Evolutionary conservation across 1,284 basidiomycete species (phyloP), one percentile per base, ranked within the genome.

Genomic region (Cryptococcus depauperatus): DNA sequence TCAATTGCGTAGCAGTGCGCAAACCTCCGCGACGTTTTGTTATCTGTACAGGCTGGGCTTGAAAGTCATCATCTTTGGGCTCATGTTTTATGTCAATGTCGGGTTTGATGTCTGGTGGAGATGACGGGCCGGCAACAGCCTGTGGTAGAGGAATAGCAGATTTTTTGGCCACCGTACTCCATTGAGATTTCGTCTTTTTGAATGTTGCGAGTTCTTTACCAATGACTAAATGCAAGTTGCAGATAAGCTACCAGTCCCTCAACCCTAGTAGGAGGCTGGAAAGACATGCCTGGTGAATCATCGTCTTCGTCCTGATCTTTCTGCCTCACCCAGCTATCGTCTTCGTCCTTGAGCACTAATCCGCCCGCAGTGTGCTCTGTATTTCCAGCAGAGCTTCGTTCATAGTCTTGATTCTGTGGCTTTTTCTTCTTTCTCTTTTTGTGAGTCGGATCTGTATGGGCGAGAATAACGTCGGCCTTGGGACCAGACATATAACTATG

Each of bases 391-490:
- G 62, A 57, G 27, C 66, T 70, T 25, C 68, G 64, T 21, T 66
- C 56, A 35, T 74, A 73, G 14, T 70, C 72, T 48, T 76, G 75
- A 27, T 69, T 71, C 66, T 83, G 86, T 41, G 79, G 77, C 69
- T 85, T 87, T 75, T 86, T 76, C 75, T 86, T 76, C 60, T 72
- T 87, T 62, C 75, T 77, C 69, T 81, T 83, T 55, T 64, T 64
- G 25, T 61, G 45, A 1, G 51, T 59, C 43, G 78, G 73, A 0
- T 77, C 75, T 2, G 75, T 77, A 38, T 79, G 78, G 3, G 88
- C 75, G 4, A 97, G 77, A 54, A 98, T 96, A 13, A 90, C 91
- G 57, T 97, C 93, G 3, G 92, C 91, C 66, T 96, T 98, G 0
- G 88, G 83, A 0, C 93, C 93, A 5, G 91, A 85, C 87, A 97